Percentiles rank a stretch among this genome's conserved stretches.
Evolutionary conservation across 2,329 filamentous ascomycete genomes (phyloP).

Genomic region (Botrytis byssoidea): DNA sequence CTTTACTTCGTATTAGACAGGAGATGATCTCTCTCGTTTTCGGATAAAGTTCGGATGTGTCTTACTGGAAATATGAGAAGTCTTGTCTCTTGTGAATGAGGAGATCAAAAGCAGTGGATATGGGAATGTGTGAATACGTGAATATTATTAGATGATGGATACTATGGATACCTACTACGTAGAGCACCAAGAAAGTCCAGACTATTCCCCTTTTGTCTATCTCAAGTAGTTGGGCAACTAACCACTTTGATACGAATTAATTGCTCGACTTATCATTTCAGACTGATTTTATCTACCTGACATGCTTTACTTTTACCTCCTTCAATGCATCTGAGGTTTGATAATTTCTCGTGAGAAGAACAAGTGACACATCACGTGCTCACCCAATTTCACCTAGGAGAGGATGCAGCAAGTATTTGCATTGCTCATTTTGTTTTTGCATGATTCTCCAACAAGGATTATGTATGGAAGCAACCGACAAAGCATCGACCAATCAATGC

Average conservation of each 20-base stretch:
- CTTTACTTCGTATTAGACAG: neutral
- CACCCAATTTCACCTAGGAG: neutral
- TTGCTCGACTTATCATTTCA: neutral
- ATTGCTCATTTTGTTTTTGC: conserved; percentile 5
- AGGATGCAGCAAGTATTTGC: neutral
- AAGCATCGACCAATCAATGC: conserved; percentile 12
- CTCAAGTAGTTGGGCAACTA: neutral
- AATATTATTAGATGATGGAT: neutral
- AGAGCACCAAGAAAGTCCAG: neutral
- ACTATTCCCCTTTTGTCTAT: neutral
- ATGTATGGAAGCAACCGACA: neutral
- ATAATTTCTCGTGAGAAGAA: neutral
- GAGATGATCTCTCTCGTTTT: neutral
- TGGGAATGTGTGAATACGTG: neutral
- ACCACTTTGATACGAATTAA: neutral
- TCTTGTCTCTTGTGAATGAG: neutral
- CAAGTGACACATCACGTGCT: neutral
- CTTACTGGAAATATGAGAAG: neutral
- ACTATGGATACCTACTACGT: too few relatives aligned
- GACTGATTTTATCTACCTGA: neutral
- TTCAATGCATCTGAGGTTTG: neutral
- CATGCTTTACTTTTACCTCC: neutral
- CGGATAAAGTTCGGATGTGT: conserved; percentile 8
- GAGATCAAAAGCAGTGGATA: neutral
- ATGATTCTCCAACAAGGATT: conserved; percentile 5